Conservation (phyloP, 2,329 filamentous ascomycete genomes). For the Penicillium sp. region DNA sequence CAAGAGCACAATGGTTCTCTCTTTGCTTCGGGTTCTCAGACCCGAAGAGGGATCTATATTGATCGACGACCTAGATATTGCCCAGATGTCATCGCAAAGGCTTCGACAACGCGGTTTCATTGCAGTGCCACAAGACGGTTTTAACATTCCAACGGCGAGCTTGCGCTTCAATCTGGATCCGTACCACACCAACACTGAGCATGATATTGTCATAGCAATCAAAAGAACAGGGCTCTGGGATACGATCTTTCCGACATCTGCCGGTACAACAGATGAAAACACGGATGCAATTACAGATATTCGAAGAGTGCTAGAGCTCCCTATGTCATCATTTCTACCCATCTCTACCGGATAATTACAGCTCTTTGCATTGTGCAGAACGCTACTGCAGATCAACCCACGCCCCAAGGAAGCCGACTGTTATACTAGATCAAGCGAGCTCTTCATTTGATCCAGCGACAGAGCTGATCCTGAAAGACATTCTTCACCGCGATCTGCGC, state of each 20-base stretch:
- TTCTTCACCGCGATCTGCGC: constrained; percentile 2
- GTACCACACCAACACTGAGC: constrained; percentile 1
- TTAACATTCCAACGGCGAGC: constrained; percentile 4
- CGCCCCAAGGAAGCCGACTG: constrained; percentile 3
- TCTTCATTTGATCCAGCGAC: constrained; percentile 7
- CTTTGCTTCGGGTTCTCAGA: neutral
- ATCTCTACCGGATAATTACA: constrained; percentile 7
- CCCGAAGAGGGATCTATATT: neutral
- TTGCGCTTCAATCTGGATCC: constrained; percentile 10
- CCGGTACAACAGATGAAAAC: neutral
- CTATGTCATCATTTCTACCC: constrained; percentile 5
- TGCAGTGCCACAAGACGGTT: constrained; percentile 10
- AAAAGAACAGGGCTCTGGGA: constrained; percentile 3
- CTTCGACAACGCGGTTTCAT: constrained; percentile 8
- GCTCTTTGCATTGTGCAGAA: constrained; percentile 5
- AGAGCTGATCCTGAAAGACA: constrained; percentile 5
- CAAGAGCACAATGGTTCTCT: constrained; percentile 3
- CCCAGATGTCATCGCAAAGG: neutral
- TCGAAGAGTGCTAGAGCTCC: constrained; percentile 2
- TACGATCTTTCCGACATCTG: neutral
- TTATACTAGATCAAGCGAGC: constrained; percentile 9
- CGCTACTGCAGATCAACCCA: neutral
- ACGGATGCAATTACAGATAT: neutral
- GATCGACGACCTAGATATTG: constrained; percentile 4
- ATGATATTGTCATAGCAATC: neutral